These are phyloP conservation scores for Entoloma clypeatum DNA, from an alignment of 1,284 basidiomycete species.

Conservation along the genomic window DNA sequence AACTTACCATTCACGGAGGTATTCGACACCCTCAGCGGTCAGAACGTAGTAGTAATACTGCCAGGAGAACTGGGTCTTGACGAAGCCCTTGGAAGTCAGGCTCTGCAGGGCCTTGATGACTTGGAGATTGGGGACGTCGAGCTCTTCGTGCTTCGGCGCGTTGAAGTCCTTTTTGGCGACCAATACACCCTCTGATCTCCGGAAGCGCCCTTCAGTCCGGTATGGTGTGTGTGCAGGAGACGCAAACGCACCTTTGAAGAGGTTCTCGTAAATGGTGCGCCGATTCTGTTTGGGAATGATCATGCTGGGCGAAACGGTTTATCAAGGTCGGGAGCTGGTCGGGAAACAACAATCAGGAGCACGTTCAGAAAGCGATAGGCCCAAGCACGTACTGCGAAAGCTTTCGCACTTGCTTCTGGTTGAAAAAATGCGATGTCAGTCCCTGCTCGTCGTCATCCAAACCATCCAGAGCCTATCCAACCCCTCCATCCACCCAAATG, in stretches of 20 bases:
- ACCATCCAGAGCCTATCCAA: conserved; percentile 33
- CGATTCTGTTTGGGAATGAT: conserved; percentile 83
- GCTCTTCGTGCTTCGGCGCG: conserved; percentile 94
- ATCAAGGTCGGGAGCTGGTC: conserved; percentile 41
- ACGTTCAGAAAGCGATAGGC: not conserved
- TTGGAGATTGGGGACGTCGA: conserved; percentile 95
- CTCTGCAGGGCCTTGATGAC: conserved; percentile 99
- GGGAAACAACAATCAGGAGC: not conserved
- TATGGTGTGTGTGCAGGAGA: not conserved
- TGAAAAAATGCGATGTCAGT: conserved; percentile 23
- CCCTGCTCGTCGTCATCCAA: conserved; percentile 34
- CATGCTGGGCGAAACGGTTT: conserved; percentile 61
- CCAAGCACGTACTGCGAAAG: conserved; percentile 37
- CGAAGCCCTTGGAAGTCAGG: conserved; percentile 91
- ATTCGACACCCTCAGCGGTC: conserved; percentile 93
- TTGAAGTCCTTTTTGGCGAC: conserved; percentile 99
- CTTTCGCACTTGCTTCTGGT: conserved; percentile 37
- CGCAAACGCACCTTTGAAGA: conserved; percentile 85
- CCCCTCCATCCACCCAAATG: conserved; percentile 27
- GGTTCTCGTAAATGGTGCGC: conserved; percentile 91
- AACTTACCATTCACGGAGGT: conserved; percentile 86
- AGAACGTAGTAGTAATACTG: conserved; percentile 95
- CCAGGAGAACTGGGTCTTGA: conserved; percentile 99
- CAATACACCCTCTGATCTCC: conserved; percentile 83
- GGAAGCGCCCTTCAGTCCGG: conserved; percentile 1